Base-by-base conservation (phyloP, 495 filamentous ascomycete genomes). In the Penicillium coffeae region DNA sequence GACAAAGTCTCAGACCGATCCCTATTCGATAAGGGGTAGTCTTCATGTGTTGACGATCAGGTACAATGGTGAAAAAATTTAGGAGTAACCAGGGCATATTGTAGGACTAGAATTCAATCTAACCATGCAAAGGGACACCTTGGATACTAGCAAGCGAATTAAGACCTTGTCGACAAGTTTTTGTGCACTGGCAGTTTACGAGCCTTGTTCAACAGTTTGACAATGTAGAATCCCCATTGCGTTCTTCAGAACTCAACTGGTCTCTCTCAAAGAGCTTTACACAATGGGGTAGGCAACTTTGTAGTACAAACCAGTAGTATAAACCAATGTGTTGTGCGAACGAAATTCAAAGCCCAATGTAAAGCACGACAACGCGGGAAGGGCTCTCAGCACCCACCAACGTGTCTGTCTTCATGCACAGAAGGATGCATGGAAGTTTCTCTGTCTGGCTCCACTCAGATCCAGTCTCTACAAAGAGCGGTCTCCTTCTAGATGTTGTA, bases 371-470 rank as follows among this genome's bases (percentile, higher is more conserved):
- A 30, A 30, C 25, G 4, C 4, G 10, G 25, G 25, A 30, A 30
- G 25, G 10, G 25, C 25, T 30, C 25, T 30, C 4, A 30, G 10
- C 4, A 30, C 5, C 25, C 25, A 30, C 25, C 4, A 30, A 30
- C 51, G 48, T 58, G 56, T 58, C 49, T 42, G 50, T 10, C 48
- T 9, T 41, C 30, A 58, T 70, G 67, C 67, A 70, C 51, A 62
- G 67, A 72, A 72, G 64, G 48, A 49, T 69, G 63, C 62, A 64
- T 64, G 49, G 67, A 72, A 69, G 40, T 12, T 69, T 69, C 66
- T 60, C 54, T 65, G 48, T 16, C 32, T 33, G 39, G 51, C 48
- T 49, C 43, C 38, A 48, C 21, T 42, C 32, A 22, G 34, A 27
- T 38, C 30, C 25, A 42, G 42, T 30, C 34, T 43, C 5, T n/a